Conservation (phyloP, 495 filamentous ascomycete species). For the Cairneyella variabilis region DNA sequence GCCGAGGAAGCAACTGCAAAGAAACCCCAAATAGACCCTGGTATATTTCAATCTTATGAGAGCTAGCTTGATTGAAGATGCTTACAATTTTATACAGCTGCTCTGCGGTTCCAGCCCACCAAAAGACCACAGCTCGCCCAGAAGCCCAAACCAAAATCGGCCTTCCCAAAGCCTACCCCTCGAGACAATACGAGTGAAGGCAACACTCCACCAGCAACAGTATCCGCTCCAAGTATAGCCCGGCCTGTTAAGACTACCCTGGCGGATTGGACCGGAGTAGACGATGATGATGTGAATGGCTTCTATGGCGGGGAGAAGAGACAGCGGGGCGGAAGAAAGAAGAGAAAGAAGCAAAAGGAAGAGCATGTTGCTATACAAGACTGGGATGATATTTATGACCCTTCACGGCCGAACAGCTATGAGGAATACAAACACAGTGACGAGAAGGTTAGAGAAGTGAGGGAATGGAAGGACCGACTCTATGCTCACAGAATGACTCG, state of each 20-base stretch:
- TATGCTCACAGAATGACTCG: conserved; percentile 63
- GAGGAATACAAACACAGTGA: conserved; percentile 85
- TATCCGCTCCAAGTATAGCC: conserved; percentile 18
- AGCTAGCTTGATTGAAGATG: conserved; percentile 28
- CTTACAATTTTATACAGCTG: conserved; percentile 52
- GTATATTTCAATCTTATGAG: conserved; percentile 45
- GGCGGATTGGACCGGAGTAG: conserved; percentile 75
- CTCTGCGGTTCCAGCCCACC: conserved; percentile 85
- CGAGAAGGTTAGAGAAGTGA: conserved; percentile 72
- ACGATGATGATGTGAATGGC: conserved; percentile 68
- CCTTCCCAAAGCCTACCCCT: conserved; percentile 30
- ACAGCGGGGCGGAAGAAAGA: conserved; percentile 76
- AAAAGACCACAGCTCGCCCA: conserved; percentile 70
- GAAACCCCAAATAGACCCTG: conserved; percentile 69
- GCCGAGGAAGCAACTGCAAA: conserved; percentile 54
- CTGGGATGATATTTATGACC: conserved; percentile 94
- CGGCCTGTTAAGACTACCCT: conserved; percentile 63
- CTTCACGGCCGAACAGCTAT: conserved; percentile 76
- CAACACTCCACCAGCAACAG: conserved; percentile 14
- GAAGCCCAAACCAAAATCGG: conserved; percentile 63
- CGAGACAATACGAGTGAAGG: conserved; percentile 32
- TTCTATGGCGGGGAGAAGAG: conserved; percentile 62
- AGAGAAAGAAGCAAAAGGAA: conserved; percentile 73
- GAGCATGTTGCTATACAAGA: conserved; percentile 59
- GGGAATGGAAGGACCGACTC: conserved; percentile 83